These are phyloP conservation scores for Tulasnella sp. DNA, from an alignment of 768 basidiomycete genomes.

Conservation along the genomic window DNA sequence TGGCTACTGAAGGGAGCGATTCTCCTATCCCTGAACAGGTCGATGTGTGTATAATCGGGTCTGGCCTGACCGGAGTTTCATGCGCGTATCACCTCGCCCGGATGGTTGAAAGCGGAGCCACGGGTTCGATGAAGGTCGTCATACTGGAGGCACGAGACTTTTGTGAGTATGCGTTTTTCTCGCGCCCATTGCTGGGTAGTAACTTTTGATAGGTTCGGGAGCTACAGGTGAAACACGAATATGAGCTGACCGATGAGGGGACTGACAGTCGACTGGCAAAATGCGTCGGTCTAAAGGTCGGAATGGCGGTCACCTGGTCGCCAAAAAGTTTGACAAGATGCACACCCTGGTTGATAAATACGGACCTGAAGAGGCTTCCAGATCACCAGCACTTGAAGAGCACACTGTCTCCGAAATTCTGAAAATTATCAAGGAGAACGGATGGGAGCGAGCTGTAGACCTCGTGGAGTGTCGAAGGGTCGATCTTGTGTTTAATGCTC, in stretches of 20 bases:
- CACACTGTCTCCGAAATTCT: conserved; percentile 51
- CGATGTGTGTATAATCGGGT: conserved; percentile 75
- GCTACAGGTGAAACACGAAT: conserved; percentile 56
- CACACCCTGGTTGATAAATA: conserved; percentile 38
- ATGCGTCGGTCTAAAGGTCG: conserved; percentile 47
- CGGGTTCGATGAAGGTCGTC: conserved; percentile 47
- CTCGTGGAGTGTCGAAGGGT: conserved; percentile 56
- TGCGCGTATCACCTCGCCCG: conserved; percentile 66
- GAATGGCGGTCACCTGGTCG: conserved; percentile 73
- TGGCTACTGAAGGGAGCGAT: conserved; percentile 61
- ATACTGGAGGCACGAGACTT: conserved; percentile 83
- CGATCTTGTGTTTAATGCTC: conserved; percentile 46
- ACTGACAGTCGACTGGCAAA: not conserved
- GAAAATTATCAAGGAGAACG: conserved; percentile 45
- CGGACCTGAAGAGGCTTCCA: conserved; percentile 54
- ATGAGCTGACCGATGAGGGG: not conserved
- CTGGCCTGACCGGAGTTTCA: conserved; percentile 73
- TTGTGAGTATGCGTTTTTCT: conserved; percentile 49
- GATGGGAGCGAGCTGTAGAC: conserved; percentile 52
- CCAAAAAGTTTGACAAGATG: conserved; percentile 49
- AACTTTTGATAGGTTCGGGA: conserved; percentile 53
- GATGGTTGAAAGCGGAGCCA: conserved; percentile 41
- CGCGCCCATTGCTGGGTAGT: conserved; percentile 33
- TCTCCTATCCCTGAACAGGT: conserved; percentile 55
- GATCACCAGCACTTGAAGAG: conserved; percentile 53